Percentiles rank a stretch among this genome's conserved stretches.
phyloP scores from a whole-genome alignment of 805 yeast species.

The Ogataea nonfermentans region DNA sequence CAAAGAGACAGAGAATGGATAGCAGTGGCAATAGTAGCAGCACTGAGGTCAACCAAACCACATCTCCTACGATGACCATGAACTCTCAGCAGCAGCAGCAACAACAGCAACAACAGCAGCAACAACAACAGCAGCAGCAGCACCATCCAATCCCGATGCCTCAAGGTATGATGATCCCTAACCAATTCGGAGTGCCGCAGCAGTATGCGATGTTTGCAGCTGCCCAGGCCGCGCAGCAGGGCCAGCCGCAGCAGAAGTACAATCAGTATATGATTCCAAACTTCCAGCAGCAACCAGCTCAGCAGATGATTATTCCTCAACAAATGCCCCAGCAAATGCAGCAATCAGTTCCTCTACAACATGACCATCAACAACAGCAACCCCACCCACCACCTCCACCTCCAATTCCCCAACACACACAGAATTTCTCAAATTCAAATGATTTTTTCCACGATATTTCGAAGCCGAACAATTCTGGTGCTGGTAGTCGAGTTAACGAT shows the following conservation, averaged over 20 bases:
- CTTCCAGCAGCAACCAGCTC: conserved; percentile 27
- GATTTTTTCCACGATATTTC: conserved; percentile 24
- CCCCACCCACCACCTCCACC: conserved; percentile 20
- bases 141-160: conserved; percentile 27
- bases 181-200: conserved; percentile 31
- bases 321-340: conserved; percentile 21
- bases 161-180: conserved; percentile 31
- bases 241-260: conserved; percentile 21
- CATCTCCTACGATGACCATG: conserved; percentile 14
- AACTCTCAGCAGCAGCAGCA: conserved; percentile 13
- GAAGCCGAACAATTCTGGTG: conserved; percentile 20
- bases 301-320: conserved; percentile 26
- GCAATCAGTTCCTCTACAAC: conserved; percentile 18
- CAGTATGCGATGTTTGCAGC: conserved; percentile 31
- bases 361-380: conserved; percentile 20
- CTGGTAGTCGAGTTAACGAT: conserved; percentile 25
- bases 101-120: conserved; percentile 13
- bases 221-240: conserved; percentile 24
- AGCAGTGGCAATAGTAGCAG: conserved; percentile 15
- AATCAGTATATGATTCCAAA: conserved; percentile 29
- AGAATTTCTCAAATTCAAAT: conserved; percentile 22
- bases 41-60: conserved; percentile 14
- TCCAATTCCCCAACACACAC: conserved; percentile 18
- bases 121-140: conserved; percentile 17
- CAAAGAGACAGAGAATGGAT: conserved; percentile 27